These are phyloP conservation scores for Perkinsus olseni DNA, from an alignment of 169 alveolate genomes.

Conservation along the genomic window DNA sequence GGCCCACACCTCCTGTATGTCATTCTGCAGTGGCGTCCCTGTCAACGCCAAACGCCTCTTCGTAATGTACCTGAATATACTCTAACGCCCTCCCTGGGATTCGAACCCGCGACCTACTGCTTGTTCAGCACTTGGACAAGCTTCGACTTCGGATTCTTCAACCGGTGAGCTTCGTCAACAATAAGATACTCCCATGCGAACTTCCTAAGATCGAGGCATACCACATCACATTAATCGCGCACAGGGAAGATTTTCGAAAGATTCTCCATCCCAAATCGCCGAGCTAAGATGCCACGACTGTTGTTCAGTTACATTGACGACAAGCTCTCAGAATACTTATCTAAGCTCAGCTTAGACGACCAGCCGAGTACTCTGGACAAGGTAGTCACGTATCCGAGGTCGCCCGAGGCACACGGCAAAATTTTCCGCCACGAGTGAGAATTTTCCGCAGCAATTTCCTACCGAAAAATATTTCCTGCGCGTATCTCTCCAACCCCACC, in stretches of 20 bases:
- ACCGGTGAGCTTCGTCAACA: slow-evolving; percentile 89
- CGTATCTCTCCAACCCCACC: too few relatives aligned
- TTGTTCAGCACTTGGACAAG: slow-evolving; percentile 50
- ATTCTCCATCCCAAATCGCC: too few relatives aligned
- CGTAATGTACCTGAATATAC: neutral
- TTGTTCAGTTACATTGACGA: too few relatives aligned
- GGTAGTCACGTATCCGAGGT: too few relatives aligned
- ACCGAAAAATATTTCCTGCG: too few relatives aligned
- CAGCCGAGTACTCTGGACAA: too few relatives aligned
- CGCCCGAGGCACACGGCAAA: too few relatives aligned
- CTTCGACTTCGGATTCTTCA: slow-evolving; percentile 85
- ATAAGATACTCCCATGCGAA: slow-evolving; percentile 85
- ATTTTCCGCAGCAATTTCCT: too few relatives aligned
- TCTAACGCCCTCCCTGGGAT: slow-evolving; percentile 22
- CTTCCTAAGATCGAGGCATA: slow-evolving; percentile 48
- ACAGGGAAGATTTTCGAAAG: neutral
- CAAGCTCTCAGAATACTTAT: too few relatives aligned
- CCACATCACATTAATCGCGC: neutral
- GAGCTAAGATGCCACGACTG: too few relatives aligned
- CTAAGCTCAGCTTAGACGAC: too few relatives aligned
- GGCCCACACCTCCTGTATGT: slow-evolving; percentile 92
- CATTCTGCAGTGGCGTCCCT: slow-evolving; percentile 92
- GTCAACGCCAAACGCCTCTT: slow-evolving; percentile 4
- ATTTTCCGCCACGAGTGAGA: too few relatives aligned
- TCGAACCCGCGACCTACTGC: slow-evolving; percentile 36